Conservation (phyloP, 371 early-diverging fungal genomes). For the Mortierella sp. region DNA sequence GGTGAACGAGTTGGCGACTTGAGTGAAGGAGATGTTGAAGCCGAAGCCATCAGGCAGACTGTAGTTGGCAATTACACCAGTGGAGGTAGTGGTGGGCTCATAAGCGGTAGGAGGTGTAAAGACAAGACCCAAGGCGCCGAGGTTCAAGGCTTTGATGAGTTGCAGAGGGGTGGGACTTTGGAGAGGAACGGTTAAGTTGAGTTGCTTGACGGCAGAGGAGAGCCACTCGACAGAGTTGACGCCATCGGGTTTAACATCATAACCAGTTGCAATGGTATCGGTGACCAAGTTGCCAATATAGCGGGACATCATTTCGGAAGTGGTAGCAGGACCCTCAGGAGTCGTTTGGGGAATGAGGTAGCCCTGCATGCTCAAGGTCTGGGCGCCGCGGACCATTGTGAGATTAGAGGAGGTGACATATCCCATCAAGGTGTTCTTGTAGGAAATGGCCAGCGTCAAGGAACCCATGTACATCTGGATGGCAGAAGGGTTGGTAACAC, state of each 20-base stretch:
- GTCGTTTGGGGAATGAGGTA: slow-evolving; percentile 63
- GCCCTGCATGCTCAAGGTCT: slow-evolving; percentile 67
- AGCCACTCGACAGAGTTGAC: slow-evolving; percentile 67
- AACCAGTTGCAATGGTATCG: slow-evolving; percentile 68
- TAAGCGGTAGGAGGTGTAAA: slow-evolving; percentile 67
- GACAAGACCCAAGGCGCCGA: slow-evolving; percentile 67
- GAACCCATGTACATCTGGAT: slow-evolving; percentile 69
- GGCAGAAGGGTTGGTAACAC: slow-evolving; percentile 69
- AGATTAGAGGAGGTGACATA: slow-evolving; percentile 62
- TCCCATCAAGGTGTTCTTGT: slow-evolving; percentile 65
- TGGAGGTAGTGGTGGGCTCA: slow-evolving; percentile 63
- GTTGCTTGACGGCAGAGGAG: slow-evolving; percentile 67
- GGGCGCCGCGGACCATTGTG: slow-evolving; percentile 63
- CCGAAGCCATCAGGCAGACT: slow-evolving; percentile 70
- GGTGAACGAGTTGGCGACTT: slow-evolving; percentile 68
- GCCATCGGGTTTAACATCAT: slow-evolving; percentile 70
- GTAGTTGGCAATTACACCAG: slow-evolving; percentile 67
- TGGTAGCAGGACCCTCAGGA: slow-evolving; percentile 56
- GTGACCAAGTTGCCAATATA: slow-evolving; percentile 66
- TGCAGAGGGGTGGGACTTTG: slow-evolving; percentile 62
- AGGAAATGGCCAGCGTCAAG: no score
- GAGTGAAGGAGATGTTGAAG: slow-evolving; percentile 62
- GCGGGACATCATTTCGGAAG: slow-evolving; percentile 67
- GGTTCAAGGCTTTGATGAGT: slow-evolving; percentile 66
- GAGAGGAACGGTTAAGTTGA: slow-evolving; percentile 67